Evolutionary conservation across 208 protist species (phyloP).

Genomic region (Acanthamoeba royreba): DNA sequence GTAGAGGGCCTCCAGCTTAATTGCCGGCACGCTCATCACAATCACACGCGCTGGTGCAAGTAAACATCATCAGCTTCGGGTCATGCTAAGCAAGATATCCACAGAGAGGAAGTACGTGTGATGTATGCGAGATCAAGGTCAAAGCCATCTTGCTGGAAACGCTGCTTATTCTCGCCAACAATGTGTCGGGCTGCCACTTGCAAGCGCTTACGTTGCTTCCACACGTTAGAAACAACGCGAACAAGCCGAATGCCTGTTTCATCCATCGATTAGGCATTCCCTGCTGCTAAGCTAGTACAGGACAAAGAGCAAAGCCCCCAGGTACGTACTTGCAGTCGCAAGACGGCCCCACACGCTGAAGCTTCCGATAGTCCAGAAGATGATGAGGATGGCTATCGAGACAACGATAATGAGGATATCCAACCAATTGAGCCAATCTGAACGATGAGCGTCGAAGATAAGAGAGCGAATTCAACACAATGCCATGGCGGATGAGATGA

Average conservation of each 20-base stretch:
- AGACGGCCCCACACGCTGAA: background rate
- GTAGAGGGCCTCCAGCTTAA: constrained; percentile 20
- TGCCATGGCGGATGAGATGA: background rate
- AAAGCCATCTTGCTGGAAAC: constrained; percentile 70
- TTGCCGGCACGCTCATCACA: constrained; percentile 26
- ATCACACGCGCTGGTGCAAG: background rate
- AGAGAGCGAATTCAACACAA: background rate
- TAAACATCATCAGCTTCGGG: background rate
- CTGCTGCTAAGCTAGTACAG: background rate
- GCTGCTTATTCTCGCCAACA: constrained; percentile 70
- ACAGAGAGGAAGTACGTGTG: background rate
- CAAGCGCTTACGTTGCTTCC: constrained; percentile 14
- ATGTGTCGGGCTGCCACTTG: constrained; percentile 45
- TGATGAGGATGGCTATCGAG: background rate
- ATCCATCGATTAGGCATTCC: background rate
- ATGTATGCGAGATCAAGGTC: constrained; percentile 70
- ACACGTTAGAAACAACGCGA: background rate
- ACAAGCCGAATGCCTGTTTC: background rate
- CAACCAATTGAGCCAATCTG: background rate
- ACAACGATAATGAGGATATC: background rate
- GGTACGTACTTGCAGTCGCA: background rate
- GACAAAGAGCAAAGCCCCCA: background rate
- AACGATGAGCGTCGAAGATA: background rate
- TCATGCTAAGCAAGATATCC: background rate
- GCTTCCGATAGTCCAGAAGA: background rate